Base-by-base conservation (phyloP, 73 alveolate species). In the Durusdinium trenchii region DNA sequence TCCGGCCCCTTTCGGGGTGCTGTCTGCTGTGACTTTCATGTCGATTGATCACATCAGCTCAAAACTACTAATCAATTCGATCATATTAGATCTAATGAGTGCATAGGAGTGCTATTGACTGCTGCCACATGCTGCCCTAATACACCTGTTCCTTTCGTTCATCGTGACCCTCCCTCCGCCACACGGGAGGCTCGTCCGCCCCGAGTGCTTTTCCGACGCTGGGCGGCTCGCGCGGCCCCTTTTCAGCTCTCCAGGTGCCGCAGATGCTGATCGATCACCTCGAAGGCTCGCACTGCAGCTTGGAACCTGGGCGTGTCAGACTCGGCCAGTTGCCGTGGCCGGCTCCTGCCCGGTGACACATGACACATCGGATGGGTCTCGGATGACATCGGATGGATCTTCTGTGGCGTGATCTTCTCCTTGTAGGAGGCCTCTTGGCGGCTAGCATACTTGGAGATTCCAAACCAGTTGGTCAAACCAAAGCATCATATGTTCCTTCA, bases 261-360 rank as follows among this genome's bases (percentile, higher is more conserved):
- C 60, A 51, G 86, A 47, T 94, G 99, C 84, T 50, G 60, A 71
- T 94, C 99, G 38, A 94, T 45, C 52, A 83, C 93, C 54, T 94
- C 99, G 51, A 94, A 94, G 52, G 99, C 99, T 10, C 82, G 94
- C 69, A 94, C 83, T n/a, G 99, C 99, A 1, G 94, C 82, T 51
- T 94, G 99, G 89, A 94, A 94, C 91, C 99, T 94, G 75, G 50
- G 14, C 46, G 54, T 36, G 40, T n/a, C n/a, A n/a, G n/a, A n/a
- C n/a, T n/a, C n/a, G n/a, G n/a, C n/a, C n/a, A n/a, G n/a, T n/a
- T n/a, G n/a, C n/a, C n/a, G 61, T 69, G 82, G 82, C 50, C 18
- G 82, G 47, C 76, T 40, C 43, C 5, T 23, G 40, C 5, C 32
- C 36, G 18, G 43, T 43, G 28, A 30, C 45, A 43, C 36, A 40